Conservation (phyloP, 192 early-diverging fungal species). For the Podochytrium sp. region DNA sequence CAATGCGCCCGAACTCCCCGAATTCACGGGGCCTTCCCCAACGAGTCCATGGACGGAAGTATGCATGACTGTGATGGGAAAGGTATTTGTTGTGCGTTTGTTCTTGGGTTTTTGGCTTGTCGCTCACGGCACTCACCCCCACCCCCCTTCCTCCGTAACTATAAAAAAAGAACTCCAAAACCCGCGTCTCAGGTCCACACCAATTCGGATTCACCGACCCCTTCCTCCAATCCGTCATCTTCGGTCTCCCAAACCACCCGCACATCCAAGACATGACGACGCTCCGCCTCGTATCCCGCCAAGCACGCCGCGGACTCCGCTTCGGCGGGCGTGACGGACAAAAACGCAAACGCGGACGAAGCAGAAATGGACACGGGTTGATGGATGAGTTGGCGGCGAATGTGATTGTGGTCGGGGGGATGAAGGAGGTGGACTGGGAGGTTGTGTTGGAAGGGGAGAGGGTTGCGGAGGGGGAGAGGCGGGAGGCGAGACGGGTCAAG, state of each 20-base stretch:
- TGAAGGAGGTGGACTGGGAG: slow-evolving; percentile 19
- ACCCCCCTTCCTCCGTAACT: neutral
- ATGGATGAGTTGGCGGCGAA: neutral
- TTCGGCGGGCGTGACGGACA: slow-evolving; percentile 19
- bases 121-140: neutral
- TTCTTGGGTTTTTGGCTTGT: neutral
- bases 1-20: slow-evolving; percentile 22
- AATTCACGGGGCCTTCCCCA: slow-evolving; percentile 24
- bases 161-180: slow-evolving; percentile 19
- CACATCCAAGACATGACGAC: slow-evolving; percentile 25
- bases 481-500: slow-evolving; percentile 8
- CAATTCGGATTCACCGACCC: slow-evolving; percentile 37
- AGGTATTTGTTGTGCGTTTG: slow-evolving; percentile 1
- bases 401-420: slow-evolving; percentile 10
- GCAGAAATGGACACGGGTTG: neutral
- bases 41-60: slow-evolving; percentile 35
- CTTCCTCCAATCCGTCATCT: slow-evolving; percentile 31
- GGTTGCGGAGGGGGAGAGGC: slow-evolving; percentile 2
- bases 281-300: slow-evolving; percentile 17
- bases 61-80: slow-evolving; percentile 26
- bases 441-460: slow-evolving; percentile 6
- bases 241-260: slow-evolving; percentile 22
- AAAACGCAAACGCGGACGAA: slow-evolving; percentile 15
- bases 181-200: slow-evolving; percentile 27
- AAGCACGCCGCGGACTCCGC: slow-evolving; percentile 18